Evolutionary conservation across 2,329 filamentous ascomycete species (phyloP), one percentile per base, ranked within the genome.

Genomic region (Calonectria ilicicola): DNA sequence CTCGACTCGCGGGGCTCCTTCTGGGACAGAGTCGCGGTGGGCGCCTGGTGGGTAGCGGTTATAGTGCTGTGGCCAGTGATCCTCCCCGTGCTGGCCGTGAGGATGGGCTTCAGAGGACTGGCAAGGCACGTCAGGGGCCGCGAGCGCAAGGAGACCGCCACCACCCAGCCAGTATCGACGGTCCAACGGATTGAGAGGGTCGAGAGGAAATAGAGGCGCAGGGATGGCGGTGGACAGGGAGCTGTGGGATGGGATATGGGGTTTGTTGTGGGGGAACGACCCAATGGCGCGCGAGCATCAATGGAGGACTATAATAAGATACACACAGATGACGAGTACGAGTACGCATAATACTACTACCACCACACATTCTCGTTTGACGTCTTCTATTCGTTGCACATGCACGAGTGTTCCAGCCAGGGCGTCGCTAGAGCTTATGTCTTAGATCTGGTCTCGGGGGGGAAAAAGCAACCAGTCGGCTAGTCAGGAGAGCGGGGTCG

Each of bases 31-130:
- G 62, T 74, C 5, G 21, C 69, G 8, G 76, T 84, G 49, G 73
- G 63, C 12, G 64, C 47, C 1, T 83, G 81, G 82, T 84, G 81
- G 82, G 17, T 70, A 1, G 75, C 68, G 2, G 76, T 83, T 2
- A 26, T 83, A 26, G 46, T 83, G 44, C 69, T 80, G n/a, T 84
- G 82, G 70, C 92, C 91, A 5, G 87, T 86, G 78, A 96, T 95
- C 76, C 87, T 91, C 64, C 85, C 87, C 0, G 94, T 96, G 78
- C 92, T 90, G 76, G 92, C 93, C 79, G 92, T 88, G 32, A 97
- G 89, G 86, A 97, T 90, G 62, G 95, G 85, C 2, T 85, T 85
- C 8, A 83, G 17, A 72, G 62, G n/a, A 51, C 66, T 75, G 40
- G 81, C 81, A 62, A 80, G 72, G 6, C 83, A 81, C 29, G 88